These are phyloP conservation scores for Balamuthia mandrillaris DNA, from an alignment of 208 protist genomes.

Conservation along the genomic window DNA sequence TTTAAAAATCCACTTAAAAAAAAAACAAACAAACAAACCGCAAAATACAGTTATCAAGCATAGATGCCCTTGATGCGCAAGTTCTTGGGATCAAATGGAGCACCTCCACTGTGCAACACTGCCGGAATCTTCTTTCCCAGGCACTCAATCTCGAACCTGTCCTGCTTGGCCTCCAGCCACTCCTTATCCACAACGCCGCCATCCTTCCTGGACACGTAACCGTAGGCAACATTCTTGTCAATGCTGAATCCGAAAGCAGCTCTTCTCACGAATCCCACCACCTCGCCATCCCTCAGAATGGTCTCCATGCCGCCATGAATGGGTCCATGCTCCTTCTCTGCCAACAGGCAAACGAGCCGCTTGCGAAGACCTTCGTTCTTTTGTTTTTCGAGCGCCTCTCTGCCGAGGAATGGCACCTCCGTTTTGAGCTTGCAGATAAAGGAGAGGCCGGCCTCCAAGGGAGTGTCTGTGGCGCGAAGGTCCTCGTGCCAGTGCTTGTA, in stretches of 20 bases:
- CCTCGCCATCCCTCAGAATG: not conserved
- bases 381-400: not conserved
- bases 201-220: too few species aligned
- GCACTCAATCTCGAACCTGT: not conserved
- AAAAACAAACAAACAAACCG: too few species aligned
- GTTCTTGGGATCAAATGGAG: constrained; percentile 3
- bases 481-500: not conserved
- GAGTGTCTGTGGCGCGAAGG: not conserved
- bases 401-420: not conserved
- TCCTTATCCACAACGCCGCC: too few species aligned
- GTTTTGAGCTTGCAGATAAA: not conserved
- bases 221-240: too few species aligned
- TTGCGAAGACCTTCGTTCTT: not conserved
- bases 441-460: not conserved
- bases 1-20: too few species aligned
- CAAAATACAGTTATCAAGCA: too few species aligned
- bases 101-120: not conserved
- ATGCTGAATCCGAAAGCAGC: too few species aligned
- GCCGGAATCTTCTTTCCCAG: not conserved
- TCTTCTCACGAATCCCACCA: too few species aligned
- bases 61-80: too few species aligned
- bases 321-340: not conserved
- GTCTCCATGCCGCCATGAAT: not conserved
- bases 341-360: not conserved
- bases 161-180: not conserved